These are phyloP conservation scores for Bathelium albidoporum DNA, from an alignment of 495 filamentous ascomycete genomes.

Conservation along the genomic window DNA sequence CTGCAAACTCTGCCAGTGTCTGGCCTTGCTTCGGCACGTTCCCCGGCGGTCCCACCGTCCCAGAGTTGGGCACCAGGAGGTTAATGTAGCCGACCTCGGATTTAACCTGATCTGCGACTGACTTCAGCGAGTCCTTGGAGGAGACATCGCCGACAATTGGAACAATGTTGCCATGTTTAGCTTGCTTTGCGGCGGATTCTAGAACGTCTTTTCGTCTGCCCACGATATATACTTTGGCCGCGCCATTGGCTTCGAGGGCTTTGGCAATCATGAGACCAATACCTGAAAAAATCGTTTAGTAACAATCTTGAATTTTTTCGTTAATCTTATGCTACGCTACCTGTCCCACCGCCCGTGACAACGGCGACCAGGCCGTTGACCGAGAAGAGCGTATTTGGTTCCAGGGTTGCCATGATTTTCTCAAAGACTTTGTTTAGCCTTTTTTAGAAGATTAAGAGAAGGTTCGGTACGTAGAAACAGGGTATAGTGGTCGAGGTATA, in stretches of 20 bases:
- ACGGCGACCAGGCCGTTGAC: constrained; percentile 52
- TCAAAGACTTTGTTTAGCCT: too few relatives aligned
- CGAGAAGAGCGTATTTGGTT: constrained; percentile 36
- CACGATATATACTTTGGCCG: constrained; percentile 57
- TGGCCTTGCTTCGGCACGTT: constrained; percentile 4
- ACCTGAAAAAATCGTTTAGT: constrained; percentile 30
- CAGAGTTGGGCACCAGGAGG: constrained; percentile 23
- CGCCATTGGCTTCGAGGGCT: constrained; percentile 54
- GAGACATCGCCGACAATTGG: constrained; percentile 36
- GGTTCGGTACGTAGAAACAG: too few relatives aligned
- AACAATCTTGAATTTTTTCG: too few relatives aligned
- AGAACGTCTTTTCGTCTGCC: constrained; percentile 44
- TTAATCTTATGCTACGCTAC: constrained; percentile 28
- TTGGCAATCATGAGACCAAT: constrained; percentile 57
- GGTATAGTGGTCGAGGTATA: too few relatives aligned
- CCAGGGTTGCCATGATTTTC: neutral
- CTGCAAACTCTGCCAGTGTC: constrained; percentile 18
- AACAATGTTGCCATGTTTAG: constrained; percentile 28
- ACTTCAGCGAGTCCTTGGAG: constrained; percentile 30
- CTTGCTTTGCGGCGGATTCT: constrained; percentile 13
- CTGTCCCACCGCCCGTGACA: constrained; percentile 52
- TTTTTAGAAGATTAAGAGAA: too few relatives aligned
- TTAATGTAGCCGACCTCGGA: constrained; percentile 33
- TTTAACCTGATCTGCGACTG: constrained; percentile 27
- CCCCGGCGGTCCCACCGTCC: constrained; percentile 13